Base-by-base conservation (phyloP, 805 yeast species). In the Pichia eremophila region DNA sequence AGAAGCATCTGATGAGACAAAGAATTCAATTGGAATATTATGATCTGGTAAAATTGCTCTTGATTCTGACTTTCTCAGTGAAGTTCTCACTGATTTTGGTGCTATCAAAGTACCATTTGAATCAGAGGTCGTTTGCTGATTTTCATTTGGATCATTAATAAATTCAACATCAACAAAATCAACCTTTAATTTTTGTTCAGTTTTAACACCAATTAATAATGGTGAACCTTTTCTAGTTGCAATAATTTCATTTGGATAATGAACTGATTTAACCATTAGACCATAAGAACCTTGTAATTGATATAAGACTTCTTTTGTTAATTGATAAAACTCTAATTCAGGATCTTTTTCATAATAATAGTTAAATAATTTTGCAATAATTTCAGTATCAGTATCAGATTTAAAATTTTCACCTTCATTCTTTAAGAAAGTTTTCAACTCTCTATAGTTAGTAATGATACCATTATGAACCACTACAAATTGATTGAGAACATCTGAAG, bases 161-260 rank as follows among this genome's bases (percentile, higher is more conserved):
- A 91, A 93, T 70, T 93, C 99, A 47, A 93, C 96, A 65, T 93
- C 99, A 48, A 93, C 98, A 62, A 93, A 90, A 67, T 93, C 99
- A 56, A 91, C 97, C 71, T 91, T 93, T 67, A 93, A 79, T 66
- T 89, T 91, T 67, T 81, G 84, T 63, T 90, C 95, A 45, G 97
- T 87, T 73, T 89, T 93, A 57, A 93, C 98, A 71, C 99, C 99
- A 54, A 93, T 87, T 61, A 93, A 78, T 63, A 93, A 74, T 22
- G 99, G 99, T 43, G 98, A 90, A 61, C 99, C 99, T 69, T 90
- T 93, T 74, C 98, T 85, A 41, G 97, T 89, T 57, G 96, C 98
- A 60, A 91, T 84, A 44, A 90, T 81, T 73, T 93, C 99, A 67
- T 91, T 86, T 40, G 99, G 99, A 70, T 81, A 93, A 68, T 88